Conservation (phyloP, 1,284 basidiomycete genomes). For the Ganoderma leucocontextum region DNA sequence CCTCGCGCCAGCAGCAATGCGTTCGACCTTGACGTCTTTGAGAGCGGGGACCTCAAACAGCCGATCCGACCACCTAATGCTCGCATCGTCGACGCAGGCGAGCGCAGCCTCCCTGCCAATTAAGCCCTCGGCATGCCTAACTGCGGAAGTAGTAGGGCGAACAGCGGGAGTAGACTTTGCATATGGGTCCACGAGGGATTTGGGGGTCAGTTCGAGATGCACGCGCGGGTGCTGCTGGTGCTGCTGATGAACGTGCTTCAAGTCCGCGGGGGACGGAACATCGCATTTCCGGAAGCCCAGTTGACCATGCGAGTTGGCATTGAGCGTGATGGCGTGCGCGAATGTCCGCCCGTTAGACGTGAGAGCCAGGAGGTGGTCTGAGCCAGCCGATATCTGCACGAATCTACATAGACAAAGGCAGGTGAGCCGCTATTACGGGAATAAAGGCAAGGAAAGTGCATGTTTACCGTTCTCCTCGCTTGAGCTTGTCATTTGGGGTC, state of each 20-base stretch:
- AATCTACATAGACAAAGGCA: constrained; percentile 59
- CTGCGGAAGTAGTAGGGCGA: constrained; percentile 35
- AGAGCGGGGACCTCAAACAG: constrained; percentile 87
- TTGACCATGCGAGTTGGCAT: constrained; percentile 89
- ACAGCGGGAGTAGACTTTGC: constrained; percentile 46
- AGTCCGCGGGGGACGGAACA: constrained; percentile 51
- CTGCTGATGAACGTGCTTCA: constrained; percentile 43
- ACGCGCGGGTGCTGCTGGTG: constrained; percentile 36
- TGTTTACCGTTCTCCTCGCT: constrained; percentile 63
- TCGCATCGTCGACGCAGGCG: constrained; percentile 51
- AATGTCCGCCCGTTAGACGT: constrained; percentile 87
- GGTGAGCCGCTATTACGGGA: constrained; percentile 9
- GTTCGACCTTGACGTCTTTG: constrained; percentile 66
- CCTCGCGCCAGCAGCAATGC: constrained; percentile 79
- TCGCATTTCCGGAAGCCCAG: constrained; percentile 79
- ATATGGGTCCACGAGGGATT: constrained; percentile 60
- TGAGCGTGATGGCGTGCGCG: constrained; percentile 77
- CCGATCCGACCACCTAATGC: constrained; percentile 75
- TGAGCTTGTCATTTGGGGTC: constrained; percentile 53
- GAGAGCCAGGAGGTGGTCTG: constrained; percentile 86
- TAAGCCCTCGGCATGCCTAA: constrained; percentile 17
- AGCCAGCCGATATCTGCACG: constrained; percentile 76
- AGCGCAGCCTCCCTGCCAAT: constrained; percentile 29
- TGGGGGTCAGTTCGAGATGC: constrained; percentile 58
- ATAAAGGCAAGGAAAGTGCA: neutral